These are phyloP conservation scores for Pyrrhoderma lamaoense DNA, from an alignment of 1,284 basidiomycete genomes.

Conservation along the genomic window DNA sequence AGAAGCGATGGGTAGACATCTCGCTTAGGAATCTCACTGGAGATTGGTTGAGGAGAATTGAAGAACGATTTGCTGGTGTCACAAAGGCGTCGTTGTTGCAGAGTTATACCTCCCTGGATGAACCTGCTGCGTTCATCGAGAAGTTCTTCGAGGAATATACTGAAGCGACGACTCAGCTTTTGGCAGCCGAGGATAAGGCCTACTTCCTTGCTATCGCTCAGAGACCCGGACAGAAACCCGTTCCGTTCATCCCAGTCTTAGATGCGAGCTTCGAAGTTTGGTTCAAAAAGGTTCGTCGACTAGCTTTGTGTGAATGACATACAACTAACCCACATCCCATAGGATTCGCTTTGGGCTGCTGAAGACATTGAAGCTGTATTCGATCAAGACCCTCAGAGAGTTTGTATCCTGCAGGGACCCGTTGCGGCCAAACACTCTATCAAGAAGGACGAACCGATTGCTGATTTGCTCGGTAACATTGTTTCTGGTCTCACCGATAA, in stretches of 20 bases:
- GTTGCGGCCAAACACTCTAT: constrained; percentile 87
- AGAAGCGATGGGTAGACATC: constrained; percentile 90
- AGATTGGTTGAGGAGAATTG: constrained; percentile 94
- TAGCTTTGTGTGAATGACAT: constrained; percentile 2
- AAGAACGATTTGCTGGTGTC: constrained; percentile 95
- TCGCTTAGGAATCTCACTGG: constrained; percentile 94
- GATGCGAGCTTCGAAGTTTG: constrained; percentile 93
- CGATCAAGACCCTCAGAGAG: constrained; percentile 95
- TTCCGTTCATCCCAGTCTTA: constrained; percentile 96
- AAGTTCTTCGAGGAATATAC: constrained; percentile 84
- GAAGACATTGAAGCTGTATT: constrained; percentile 99
- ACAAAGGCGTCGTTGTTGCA: constrained; percentile 90
- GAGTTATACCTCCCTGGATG: constrained; percentile 79
- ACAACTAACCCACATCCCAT: constrained; percentile 20
- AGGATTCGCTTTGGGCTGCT: constrained; percentile 97
- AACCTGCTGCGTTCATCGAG: constrained; percentile 72
- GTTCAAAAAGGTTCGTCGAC: constrained; percentile 84
- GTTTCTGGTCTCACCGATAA: constrained; percentile 72
- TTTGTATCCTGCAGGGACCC: constrained; percentile 96
- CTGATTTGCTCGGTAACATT: constrained; percentile 86
- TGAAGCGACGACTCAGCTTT: constrained; percentile 75
- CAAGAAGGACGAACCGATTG: constrained; percentile 90
- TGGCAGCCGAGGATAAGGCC: constrained; percentile 92
- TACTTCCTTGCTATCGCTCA: constrained; percentile 95
- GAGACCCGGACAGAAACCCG: constrained; percentile 95